A percentile compares a stretch with the other conserved stretches of the same genome.
These are phyloP conservation scores for Panaeolus papilionaceus DNA, from an alignment of 768 basidiomycete species.

Conservation along the genomic window DNA sequence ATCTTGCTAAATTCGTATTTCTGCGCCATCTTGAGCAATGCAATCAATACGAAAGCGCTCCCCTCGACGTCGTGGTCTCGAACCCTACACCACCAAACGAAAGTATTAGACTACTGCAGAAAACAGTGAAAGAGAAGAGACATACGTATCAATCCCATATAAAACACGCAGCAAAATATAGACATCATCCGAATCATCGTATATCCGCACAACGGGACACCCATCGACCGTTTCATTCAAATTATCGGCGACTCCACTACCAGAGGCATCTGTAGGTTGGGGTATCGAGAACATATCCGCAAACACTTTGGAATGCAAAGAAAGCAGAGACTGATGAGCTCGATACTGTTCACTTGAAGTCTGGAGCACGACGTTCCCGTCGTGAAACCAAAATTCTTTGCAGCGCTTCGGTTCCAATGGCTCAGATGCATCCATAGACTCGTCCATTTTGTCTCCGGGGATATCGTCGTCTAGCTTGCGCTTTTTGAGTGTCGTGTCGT, in stretches of 20 bases:
- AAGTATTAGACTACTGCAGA: not conserved
- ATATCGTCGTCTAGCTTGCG: not conserved
- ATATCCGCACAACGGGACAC: constrained; percentile 56
- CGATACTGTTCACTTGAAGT: constrained; percentile 18
- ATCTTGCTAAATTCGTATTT: constrained; percentile 6
- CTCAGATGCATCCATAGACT: constrained; percentile 5
- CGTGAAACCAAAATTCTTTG: constrained; percentile 20
- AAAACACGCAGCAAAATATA: constrained; percentile 55
- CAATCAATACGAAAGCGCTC: not conserved
- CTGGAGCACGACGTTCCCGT: constrained; percentile 22
- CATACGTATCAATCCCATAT: constrained; percentile 52
- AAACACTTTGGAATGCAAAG: constrained; percentile 18
- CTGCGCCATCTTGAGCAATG: not conserved
- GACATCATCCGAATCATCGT: constrained; percentile 55
- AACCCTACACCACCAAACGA: not conserved
- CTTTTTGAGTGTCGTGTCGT: not conserved
- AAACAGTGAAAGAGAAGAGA: constrained; percentile 1
- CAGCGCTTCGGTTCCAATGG: not conserved
- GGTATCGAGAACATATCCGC: constrained; percentile 20
- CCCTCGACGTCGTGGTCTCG: not conserved
- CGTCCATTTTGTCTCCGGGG: not conserved
- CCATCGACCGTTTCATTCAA: constrained; percentile 46
- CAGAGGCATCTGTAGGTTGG: not conserved
- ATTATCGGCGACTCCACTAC: not conserved
- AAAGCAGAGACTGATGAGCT: constrained; percentile 19